Percentiles rank a stretch among this genome's conserved stretches.
These are phyloP conservation scores for Omphalea diandra DNA, from an alignment of 441 rosid species.

Conservation along the genomic window DNA sequence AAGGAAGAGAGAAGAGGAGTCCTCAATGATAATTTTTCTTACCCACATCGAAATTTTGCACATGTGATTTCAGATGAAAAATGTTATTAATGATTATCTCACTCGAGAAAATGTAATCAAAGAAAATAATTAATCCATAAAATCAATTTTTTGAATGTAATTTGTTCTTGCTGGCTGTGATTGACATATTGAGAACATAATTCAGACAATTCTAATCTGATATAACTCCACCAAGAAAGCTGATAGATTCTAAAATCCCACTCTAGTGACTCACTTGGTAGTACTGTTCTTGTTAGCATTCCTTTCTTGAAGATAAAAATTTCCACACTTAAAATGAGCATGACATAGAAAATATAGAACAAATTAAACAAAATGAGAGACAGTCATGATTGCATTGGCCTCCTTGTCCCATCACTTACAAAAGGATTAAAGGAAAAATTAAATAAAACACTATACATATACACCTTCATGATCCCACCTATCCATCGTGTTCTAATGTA, in stretches of 20 bases:
- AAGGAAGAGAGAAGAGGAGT: too few relatives aligned
- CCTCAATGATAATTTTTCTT: neutral
- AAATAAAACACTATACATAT: slow-evolving; percentile 42
- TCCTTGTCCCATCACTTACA: slow-evolving; percentile 30
- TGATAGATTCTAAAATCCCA: neutral
- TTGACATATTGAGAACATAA: slow-evolving; percentile 5
- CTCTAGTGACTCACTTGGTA: neutral
- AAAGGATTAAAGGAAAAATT: slow-evolving; percentile 25
- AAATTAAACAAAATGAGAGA: slow-evolving; percentile 25
- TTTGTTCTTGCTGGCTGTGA: too few relatives aligned
- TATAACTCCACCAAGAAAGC: neutral
- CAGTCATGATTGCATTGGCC: slow-evolving; percentile 39
- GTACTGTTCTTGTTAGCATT: neutral
- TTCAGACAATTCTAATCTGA: neutral
- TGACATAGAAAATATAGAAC: neutral
- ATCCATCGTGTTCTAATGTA: slow-evolving; percentile 34
- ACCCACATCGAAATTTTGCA: neutral
- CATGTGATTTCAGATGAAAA: too few relatives aligned
- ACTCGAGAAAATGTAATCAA: too few relatives aligned
- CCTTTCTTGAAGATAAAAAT: neutral
- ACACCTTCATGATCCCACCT: slow-evolving; percentile 44
- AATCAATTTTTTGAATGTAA: too few relatives aligned
- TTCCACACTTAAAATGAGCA: neutral
- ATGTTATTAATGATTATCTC: too few relatives aligned
- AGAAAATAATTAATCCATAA: too few relatives aligned